Evolutionary conservation across 768 basidiomycete genomes (phyloP), one percentile per base, ranked within the genome.

Genomic region (Ramaria rubella): DNA sequence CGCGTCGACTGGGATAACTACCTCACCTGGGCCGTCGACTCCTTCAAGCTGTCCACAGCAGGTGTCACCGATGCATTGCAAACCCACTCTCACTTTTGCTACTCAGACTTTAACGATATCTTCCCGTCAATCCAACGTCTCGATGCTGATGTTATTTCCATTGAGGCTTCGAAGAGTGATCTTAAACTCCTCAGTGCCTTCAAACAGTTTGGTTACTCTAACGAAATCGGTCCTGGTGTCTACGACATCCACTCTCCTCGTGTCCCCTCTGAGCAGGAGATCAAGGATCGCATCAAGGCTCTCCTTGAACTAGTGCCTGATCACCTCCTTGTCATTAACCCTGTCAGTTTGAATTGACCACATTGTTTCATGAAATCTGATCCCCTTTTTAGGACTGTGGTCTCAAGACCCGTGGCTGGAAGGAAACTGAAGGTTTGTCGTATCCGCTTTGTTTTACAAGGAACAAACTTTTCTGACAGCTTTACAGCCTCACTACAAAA

Each of bases 241-340:
- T 96, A 96, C 70, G 94, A 97, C 72, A 96, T 99, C 76, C 96
- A 98, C 80, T 97, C 94, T 64, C 96, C 96, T 61, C 94, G 96
- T 83, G 90, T 99, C 61, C 96, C 96, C 44, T 76, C 83, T 59
- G 83, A 85, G 65, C 81, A 93, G 71, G 96, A 99, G 78, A 94
- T 98, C 77, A 87, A 85, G 77, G 87, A 94, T 65, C 90, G 94
- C 66, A 78, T 98, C 69, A 81, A 81, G 72, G 72, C 83, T 62
- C 93, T 95, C 82, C 82, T 91, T 64, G 75, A 76, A 52, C 87
- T 88, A 67, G 83, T 97, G 62, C 86, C 90, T 58, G 78, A 80
- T 66, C 80, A 86, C 58, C 80, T 94, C 57, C 80, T 92, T 70
- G 89, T 90, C 70, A 79, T 98, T 74, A 97, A 97, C 80, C 95